Base-by-base conservation (phyloP, 495 filamentous ascomycete species). In the Letharia lupina region DNA sequence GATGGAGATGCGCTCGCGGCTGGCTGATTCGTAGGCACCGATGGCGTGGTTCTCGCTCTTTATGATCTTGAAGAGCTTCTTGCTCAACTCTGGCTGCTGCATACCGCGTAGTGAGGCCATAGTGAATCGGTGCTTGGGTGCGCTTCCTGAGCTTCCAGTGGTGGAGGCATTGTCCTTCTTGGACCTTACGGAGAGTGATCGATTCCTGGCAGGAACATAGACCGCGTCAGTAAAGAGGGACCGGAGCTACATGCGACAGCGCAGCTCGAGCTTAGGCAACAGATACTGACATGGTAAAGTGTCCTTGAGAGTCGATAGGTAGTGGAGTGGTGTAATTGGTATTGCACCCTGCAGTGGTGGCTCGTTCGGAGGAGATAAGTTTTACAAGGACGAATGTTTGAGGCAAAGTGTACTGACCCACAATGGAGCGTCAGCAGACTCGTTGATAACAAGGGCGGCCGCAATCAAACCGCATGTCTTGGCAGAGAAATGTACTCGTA, bases 41-140 rank as follows among this genome's bases (percentile, higher is more conserved):
- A 97, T 91, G 16, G 90, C 86, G 69, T 86, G 79, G 80, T 95
- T 96, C 75, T 92, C 88, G 62, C 86, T 87, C 76, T 98, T 98
- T 80, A 98, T 94, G 57, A 98, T 82, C 62, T 87, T 88, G 83
- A 85, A 91, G 47, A 98, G 85, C 69, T 88, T 89, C 70, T 88
- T 87, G 75, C 88, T 89, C 33, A 96, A 83, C 71, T 93, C 88
- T 6, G 93, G 91, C 69, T 93, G 90, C 73, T 88, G 84, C 50
- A 86, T 83, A 58, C 89, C 90, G 41, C 93, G 91, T 59, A 97
- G 85, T 31, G 88, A 91, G 64, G 84, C 82, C 77, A 96, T 85
- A 66, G 84, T 89, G 82, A 96, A 95, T 67, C 82, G 80, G 71
- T 85, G 82, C 33, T 81, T 84, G 63, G 77, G 72, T 60, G 76